Percentiles rank a stretch among this genome's conserved stretches.
These are phyloP conservation scores for Rhododendron simsii DNA, from an alignment of 148 eudicot genomes.

Conservation along the genomic window DNA sequence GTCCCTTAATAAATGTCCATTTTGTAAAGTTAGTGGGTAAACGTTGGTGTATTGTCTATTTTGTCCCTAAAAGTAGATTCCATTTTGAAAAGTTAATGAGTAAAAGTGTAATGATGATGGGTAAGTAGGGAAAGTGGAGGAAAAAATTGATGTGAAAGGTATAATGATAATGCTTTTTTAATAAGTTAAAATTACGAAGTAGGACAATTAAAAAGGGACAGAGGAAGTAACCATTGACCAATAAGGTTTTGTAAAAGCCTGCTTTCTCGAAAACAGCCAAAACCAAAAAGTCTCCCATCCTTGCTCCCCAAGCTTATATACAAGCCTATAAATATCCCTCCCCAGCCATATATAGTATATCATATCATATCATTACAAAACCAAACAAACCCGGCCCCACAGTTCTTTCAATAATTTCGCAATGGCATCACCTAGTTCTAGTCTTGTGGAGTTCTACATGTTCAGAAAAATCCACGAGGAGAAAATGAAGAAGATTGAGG, in stretches of 20 bases:
- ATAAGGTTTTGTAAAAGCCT: background rate
- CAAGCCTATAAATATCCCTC: background rate
- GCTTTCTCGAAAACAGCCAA: background rate
- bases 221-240: no score
- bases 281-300: background rate
- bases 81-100: no score
- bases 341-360: background rate
- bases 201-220: no score
- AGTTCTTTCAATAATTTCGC: background rate
- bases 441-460: background rate
- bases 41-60: no score
- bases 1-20: no score
- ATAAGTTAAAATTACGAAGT: no score
- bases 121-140: no score
- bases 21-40: no score
- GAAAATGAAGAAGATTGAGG: background rate
- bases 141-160: no score
- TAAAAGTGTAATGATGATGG: no score
- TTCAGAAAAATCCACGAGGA: background rate
- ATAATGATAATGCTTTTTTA: no score
- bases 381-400: background rate
- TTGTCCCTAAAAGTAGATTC: no score
- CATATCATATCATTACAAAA: background rate
- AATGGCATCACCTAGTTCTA: background rate
- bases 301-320: background rate